Percentiles rank a stretch among this genome's conserved stretches.
These are phyloP conservation scores for Coriaria nepalensis DNA, from an alignment of 306 rosid species.

Conservation along the genomic window DNA sequence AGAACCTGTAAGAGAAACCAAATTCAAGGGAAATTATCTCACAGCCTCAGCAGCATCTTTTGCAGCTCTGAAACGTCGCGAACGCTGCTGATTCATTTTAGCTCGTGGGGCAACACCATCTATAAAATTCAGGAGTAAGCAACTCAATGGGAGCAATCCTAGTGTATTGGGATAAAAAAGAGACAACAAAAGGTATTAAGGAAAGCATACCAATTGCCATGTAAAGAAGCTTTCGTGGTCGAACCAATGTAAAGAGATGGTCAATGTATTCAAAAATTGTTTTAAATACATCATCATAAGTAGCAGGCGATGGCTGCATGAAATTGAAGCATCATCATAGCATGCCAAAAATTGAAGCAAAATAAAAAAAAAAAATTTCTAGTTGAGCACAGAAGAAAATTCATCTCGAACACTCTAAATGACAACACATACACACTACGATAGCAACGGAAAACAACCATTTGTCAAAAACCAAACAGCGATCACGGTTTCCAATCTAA, in stretches of 20 bases:
- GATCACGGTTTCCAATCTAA: too few species aligned
- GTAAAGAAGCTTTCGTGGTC: slow-evolving; percentile 90
- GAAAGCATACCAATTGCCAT: slow-evolving; percentile 66
- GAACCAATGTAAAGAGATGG: slow-evolving; percentile 77
- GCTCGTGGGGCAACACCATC: slow-evolving; percentile 99
- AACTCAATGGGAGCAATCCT: not conserved
- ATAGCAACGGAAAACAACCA: too few species aligned
- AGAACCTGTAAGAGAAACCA: not conserved
- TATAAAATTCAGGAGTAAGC: slow-evolving; percentile 15
- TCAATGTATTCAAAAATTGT: slow-evolving; percentile 76
- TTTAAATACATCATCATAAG: slow-evolving; percentile 70
- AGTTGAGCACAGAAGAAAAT: too few species aligned
- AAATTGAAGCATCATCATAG: not conserved
- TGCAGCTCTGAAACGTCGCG: slow-evolving; percentile 90
- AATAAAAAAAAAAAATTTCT: too few species aligned
- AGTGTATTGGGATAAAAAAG: slow-evolving; percentile 3
- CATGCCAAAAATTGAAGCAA: too few species aligned
- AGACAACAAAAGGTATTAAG: slow-evolving; percentile 6
- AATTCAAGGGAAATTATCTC: slow-evolving; percentile 19
- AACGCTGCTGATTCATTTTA: slow-evolving; percentile 97
- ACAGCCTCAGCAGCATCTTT: slow-evolving; percentile 97
- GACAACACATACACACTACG: too few species aligned
- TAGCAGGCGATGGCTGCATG: slow-evolving; percentile 76
- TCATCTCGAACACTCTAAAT: too few species aligned
- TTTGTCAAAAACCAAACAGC: too few species aligned